Evolutionary conservation across 441 rosid species (phyloP).

Genomic region (Croton setiger): DNA sequence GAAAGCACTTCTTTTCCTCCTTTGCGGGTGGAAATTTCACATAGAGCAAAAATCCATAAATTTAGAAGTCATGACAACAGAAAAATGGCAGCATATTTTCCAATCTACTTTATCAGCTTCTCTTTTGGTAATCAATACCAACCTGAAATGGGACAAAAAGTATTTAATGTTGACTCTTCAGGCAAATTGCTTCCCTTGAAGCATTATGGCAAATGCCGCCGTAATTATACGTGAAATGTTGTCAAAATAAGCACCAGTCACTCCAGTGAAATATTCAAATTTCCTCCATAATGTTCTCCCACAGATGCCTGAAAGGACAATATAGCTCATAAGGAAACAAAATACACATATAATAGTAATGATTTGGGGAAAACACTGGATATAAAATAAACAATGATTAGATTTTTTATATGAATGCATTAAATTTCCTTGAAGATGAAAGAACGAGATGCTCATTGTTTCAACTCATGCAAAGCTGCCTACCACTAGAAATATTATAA

Average conservation of each 20-base stretch:
- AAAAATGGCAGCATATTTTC: slow-evolving; percentile 4
- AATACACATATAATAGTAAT: slow-evolving; percentile 2
- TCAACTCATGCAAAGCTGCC: background rate
- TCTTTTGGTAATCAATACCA: background rate
- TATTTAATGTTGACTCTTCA: background rate
- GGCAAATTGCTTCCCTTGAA: background rate
- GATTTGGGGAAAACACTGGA: background rate
- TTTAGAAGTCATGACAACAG: background rate
- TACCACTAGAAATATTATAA: background rate
- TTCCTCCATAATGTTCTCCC: slow-evolving; percentile 72
- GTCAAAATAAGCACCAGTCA: slow-evolving; percentile 11
- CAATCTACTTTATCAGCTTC: slow-evolving; percentile 3
- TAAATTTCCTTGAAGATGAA: background rate
- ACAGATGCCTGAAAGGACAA: slow-evolving; percentile 42
- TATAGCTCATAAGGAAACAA: slow-evolving; percentile 8
- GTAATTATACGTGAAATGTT: slow-evolving; percentile 3
- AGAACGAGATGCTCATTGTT: slow-evolving; percentile 1
- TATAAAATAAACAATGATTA: background rate
- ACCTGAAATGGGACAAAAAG: background rate
- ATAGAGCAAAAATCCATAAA: background rate
- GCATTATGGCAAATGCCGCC: slow-evolving; percentile 4
- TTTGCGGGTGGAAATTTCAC: background rate
- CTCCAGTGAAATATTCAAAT: slow-evolving; percentile 32
- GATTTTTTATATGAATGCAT: background rate
- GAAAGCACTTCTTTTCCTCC: background rate